These are phyloP conservation scores for Hypomyces perniciosus DNA, from an alignment of 2,329 filamentous ascomycete species.

Conservation along the genomic window DNA sequence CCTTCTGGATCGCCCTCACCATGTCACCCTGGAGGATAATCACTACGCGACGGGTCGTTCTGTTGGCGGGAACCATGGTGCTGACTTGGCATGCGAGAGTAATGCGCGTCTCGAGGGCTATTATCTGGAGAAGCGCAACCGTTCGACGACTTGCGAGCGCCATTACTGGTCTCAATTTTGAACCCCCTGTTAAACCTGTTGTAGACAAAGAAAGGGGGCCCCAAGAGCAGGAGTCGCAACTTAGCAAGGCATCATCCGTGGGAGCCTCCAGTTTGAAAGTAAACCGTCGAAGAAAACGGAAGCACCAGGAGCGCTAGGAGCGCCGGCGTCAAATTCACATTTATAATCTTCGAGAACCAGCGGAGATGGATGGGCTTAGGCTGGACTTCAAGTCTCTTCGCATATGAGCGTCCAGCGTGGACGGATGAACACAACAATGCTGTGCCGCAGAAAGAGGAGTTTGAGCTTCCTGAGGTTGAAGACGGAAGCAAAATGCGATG, in stretches of 20 bases:
- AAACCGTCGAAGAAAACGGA: constrained; percentile 26
- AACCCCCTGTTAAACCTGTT: constrained; percentile 37
- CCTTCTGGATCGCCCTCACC: constrained; percentile 79
- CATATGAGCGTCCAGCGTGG: constrained; percentile 86
- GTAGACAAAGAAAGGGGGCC: constrained; percentile 8
- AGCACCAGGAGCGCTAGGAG: constrained; percentile 42
- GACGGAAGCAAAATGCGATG: constrained; percentile 52
- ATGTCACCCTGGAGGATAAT: constrained; percentile 78
- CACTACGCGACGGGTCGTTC: constrained; percentile 74
- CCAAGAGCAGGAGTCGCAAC: constrained; percentile 35
- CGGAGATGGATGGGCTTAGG: constrained; percentile 90
- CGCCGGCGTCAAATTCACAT: constrained; percentile 88
- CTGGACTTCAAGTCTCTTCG: constrained; percentile 87
- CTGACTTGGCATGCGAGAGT: constrained; percentile 90
- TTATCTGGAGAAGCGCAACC: constrained; percentile 81
- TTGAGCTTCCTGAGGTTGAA: constrained; percentile 56
- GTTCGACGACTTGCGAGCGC: constrained; percentile 64
- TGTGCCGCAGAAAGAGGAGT: constrained; percentile 66
- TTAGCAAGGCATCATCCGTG: constrained; percentile 32
- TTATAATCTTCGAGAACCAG: constrained; percentile 95
- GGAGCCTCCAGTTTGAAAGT: constrained; percentile 21
- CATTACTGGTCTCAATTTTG: constrained; percentile 75
- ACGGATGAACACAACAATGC: constrained; percentile 91
- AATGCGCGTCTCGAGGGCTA: constrained; percentile 74
- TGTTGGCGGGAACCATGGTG: constrained; percentile 80